Base-by-base conservation (phyloP, 345 rosid genomes). In the Salix koriyanagi region DNA sequence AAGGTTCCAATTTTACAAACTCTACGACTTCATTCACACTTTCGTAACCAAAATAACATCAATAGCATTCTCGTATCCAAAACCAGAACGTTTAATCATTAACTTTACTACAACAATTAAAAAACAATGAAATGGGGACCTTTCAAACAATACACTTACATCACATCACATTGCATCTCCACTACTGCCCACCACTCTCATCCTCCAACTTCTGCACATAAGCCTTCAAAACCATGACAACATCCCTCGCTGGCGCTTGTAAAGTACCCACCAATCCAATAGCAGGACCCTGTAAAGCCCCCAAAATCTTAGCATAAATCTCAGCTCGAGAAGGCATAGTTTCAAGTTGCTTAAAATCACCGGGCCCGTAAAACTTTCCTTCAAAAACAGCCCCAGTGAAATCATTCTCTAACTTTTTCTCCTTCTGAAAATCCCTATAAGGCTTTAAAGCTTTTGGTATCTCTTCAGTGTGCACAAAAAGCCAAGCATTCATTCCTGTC, bases 401-500 rank as follows among this genome's bases (percentile, higher is more conserved):
- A 72, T 96, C 99, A 69, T 91, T 82, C 32, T 91, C 94, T 66
- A 92, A 80, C 81, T 91, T 93, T 64, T 84, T 86, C 75, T 91
- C 99, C 79, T 86, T 93, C 77, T 90, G 92, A 68, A 96, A 96
- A 21, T 46, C 74, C 84, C 97, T 83, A 81, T 89, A 96, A 2
- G 99, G 99, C 80, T 90, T 92, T 42, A 96, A 77, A 1, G 97
- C 91, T 19, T 88, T 88, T 1, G 97, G 98, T 50, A 96, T 91
- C 77, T 93, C 99, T 77, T 96, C 99, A 10, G 79, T 85, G 72
- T 92, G 99, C 11, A 93, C 98, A 62, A 96, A 96, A 32, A 93
- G 90, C 96, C 97, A 96, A 37, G 89, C 98, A 54, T 93, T 93
- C 99, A 93, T 96, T 12, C 99, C 99, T 68, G 79, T 92, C 99